Conservation (phyloP, 169 alveolate species). For the Cyclospora cayetanensis region DNA sequence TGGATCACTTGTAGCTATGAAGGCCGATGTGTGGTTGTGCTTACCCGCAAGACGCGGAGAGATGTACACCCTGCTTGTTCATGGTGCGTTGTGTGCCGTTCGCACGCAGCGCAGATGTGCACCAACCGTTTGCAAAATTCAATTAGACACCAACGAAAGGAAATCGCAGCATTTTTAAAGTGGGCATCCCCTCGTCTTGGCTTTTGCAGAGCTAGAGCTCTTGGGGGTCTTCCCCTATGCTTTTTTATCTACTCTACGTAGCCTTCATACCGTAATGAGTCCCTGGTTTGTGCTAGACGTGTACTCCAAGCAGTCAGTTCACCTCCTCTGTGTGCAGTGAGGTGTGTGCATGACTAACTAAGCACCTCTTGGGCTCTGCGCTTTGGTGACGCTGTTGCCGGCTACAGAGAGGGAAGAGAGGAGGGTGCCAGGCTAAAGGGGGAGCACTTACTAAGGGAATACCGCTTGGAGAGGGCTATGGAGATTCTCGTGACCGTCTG, state of each 20-base stretch:
- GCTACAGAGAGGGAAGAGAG: slow-evolving; percentile 69
- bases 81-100: background rate
- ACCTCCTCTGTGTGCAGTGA: background rate
- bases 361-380: background rate
- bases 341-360: background rate
- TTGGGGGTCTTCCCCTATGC: background rate
- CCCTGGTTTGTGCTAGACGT: background rate
- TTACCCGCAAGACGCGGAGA: background rate
- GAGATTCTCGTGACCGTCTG: slow-evolving; percentile 73
- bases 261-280: background rate
- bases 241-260: background rate
- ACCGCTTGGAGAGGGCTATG: slow-evolving; percentile 71
- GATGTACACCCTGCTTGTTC: background rate
- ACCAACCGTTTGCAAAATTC: slow-evolving; percentile 59
- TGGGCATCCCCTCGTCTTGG: background rate
- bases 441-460: slow-evolving; percentile 67
- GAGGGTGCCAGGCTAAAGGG: slow-evolving; percentile 74
- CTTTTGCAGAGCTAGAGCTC: background rate
- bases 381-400: background rate
- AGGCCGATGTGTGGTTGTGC: background rate
- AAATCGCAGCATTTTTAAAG: slow-evolving; percentile 58
- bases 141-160: slow-evolving; percentile 41
- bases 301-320: background rate
- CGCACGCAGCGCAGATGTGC: slow-evolving; percentile 62
- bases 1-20: background rate